Evolutionary conservation across 148 eudicot genomes (phyloP), one percentile per base, ranked within the genome.

Genomic region (Linanthus parryae): DNA sequence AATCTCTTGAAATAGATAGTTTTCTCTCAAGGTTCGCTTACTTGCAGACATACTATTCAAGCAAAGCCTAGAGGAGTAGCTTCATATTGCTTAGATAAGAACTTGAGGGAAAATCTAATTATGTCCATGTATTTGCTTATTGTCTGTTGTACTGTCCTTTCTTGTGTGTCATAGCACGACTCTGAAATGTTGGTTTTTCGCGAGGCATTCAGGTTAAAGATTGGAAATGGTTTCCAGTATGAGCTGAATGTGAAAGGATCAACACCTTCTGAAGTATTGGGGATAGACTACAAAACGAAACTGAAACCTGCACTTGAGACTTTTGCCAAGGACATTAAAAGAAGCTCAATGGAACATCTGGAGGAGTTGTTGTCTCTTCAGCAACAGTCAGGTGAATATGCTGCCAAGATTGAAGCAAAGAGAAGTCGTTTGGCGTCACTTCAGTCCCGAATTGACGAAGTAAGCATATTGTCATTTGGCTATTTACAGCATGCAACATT

Each of bases 341-440:
- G 62, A 66, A 65, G 63, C 47, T 77, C 79, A 30, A 70, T 77
- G 64, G 71, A 35, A 24, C 87, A 84, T 61, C 65, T 77, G 53
- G 96, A 92, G 62, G 94, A 82, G 70, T 55, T 71, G 61, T 70
- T 87, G 20, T 64, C 83, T 54, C 90, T 92, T 73, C 87, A 78
- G 76, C 71, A 81, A 69, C 77, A 66, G 21, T 69, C 76, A 14
- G 70, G 71, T 60, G 94, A 92, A 62, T 71, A 63, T 68, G 65
- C 60, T 54, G 47, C 68, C 13, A 87, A 74, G 66, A 73, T 79
- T 34, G 85, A 87, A 53, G 66, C 69, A 51, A 92, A 84, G 75
- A 74, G 65, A 47, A 76, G 62, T 15, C 85, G 38, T 54, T 52
- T 92, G 31, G 62, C 69, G n/a, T 65, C 57, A 19, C 83, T 92